Conservation (phyloP, 2,329 filamentous ascomycete genomes). For the Epichloe sp. region DNA sequence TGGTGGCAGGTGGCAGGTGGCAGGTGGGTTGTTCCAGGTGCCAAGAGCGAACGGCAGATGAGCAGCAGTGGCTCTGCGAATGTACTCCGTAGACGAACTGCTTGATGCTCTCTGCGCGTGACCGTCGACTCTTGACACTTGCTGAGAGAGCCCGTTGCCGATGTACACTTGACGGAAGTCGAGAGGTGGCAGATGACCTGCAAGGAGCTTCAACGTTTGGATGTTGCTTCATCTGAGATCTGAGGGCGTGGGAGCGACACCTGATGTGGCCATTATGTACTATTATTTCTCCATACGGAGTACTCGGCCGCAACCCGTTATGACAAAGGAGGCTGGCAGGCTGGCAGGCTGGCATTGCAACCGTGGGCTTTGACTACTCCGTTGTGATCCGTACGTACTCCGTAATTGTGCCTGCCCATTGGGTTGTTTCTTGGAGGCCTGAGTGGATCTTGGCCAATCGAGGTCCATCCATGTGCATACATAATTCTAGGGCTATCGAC, state of each 20-base stretch:
- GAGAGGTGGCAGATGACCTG: neutral
- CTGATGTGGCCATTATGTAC: neutral
- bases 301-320: neutral
- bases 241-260: no score
- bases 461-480: neutral
- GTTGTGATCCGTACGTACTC: no score
- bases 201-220: neutral
- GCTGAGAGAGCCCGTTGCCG: neutral
- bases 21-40: conserved; percentile 3
- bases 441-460: neutral
- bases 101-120: neutral
- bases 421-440: neutral
- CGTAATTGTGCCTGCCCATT: neutral
- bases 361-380: no score
- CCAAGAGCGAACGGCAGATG: conserved; percentile 1
- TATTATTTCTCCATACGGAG: neutral
- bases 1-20: no score
- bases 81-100: neutral
- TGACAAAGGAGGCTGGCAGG: neutral
- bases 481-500: neutral
- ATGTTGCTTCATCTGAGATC: no score
- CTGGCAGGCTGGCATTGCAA: neutral
- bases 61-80: neutral
- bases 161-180: no score
- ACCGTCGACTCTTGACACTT: neutral